A percentile compares a stretch with the other conserved stretches of the same genome.
phyloP scores from a whole-genome alignment of 2,329 filamentous ascomycete species.

The Rhynchosporium agropyri region DNA sequence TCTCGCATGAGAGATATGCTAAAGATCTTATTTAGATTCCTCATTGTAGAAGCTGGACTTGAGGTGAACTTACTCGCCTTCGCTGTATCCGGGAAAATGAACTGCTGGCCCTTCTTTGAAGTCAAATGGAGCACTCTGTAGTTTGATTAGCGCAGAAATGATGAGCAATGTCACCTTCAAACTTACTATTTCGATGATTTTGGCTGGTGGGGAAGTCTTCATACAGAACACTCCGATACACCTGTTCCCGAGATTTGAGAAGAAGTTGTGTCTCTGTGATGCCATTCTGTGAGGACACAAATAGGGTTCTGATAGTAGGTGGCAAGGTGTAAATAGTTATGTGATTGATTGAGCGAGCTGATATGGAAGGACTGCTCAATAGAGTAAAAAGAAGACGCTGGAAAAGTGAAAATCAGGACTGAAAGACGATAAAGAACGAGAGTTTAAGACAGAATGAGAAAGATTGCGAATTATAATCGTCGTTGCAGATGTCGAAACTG shows the following conservation, averaged over 20 bases:
- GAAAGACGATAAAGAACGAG: conserved; percentile 21
- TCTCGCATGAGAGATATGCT: conserved; percentile 42
- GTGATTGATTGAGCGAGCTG: neutral
- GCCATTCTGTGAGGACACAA: conserved; percentile 8
- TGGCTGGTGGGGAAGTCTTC: conserved; percentile 47
- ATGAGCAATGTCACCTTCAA: conserved; percentile 2
- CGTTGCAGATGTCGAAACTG: conserved; percentile 8
- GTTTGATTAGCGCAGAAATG: conserved; percentile 27
- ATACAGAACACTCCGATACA: conserved; percentile 51
- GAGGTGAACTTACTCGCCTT: conserved; percentile 58
- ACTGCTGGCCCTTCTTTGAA: conserved; percentile 56
- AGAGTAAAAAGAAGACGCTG: conserved; percentile 23
- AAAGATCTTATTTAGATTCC: conserved; percentile 2
- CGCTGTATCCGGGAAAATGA: conserved; percentile 56
- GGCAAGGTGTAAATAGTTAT: neutral
- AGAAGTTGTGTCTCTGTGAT: conserved; percentile 40
- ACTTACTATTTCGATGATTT: conserved; percentile 51
- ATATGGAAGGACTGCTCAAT: conserved; percentile 14
- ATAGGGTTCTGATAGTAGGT: neutral
- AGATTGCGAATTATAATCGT: conserved; percentile 21
- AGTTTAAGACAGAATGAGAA: conserved; percentile 28
- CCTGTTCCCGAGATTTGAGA: conserved; percentile 49
- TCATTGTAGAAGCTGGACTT: neutral
- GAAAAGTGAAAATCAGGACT: conserved; percentile 25
- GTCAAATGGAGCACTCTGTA: conserved; percentile 61